Percentiles rank a stretch among this genome's conserved stretches.
Conservation (phyloP, 78 protist species). For the Dictyostelium citrinum region DNA sequence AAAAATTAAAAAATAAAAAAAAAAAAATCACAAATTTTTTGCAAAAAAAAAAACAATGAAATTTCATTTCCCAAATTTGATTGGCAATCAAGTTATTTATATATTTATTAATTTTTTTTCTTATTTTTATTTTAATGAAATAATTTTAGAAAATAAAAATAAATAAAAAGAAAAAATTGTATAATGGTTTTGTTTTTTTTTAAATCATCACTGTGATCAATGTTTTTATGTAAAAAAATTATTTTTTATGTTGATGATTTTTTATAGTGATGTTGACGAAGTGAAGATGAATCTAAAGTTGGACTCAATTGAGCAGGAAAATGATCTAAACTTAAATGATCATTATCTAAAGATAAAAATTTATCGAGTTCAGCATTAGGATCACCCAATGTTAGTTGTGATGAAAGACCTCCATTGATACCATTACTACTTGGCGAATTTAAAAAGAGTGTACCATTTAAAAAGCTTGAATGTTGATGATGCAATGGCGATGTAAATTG, state of each 20-base stretch:
- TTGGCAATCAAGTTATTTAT: no score
- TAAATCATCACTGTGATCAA: background rate
- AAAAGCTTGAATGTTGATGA: background rate
- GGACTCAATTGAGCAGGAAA: slow-evolving; percentile 1
- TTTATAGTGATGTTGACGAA: background rate
- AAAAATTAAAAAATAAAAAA: no score
- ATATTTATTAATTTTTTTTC: no score
- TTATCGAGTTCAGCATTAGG: background rate
- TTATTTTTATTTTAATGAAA: no score
- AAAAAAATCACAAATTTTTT: no score
- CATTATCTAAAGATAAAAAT: background rate
- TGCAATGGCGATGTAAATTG: background rate
- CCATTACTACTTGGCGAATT: background rate
- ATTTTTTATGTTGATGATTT: background rate
- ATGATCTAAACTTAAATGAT: slow-evolving; percentile 1
- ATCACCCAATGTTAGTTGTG: background rate
- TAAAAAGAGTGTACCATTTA: background rate
- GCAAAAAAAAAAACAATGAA: no score
- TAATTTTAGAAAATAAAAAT: no score
- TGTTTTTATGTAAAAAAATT: background rate
- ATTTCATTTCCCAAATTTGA: no score
- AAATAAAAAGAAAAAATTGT: background rate
- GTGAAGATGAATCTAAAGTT: background rate
- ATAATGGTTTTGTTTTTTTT: background rate
- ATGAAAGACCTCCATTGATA: background rate